A percentile compares a stretch with the other conserved stretches of the same genome.
Evolutionary conservation across 805 yeast species (phyloP).

Genomic region (Hanseniaspora lachancei): DNA sequence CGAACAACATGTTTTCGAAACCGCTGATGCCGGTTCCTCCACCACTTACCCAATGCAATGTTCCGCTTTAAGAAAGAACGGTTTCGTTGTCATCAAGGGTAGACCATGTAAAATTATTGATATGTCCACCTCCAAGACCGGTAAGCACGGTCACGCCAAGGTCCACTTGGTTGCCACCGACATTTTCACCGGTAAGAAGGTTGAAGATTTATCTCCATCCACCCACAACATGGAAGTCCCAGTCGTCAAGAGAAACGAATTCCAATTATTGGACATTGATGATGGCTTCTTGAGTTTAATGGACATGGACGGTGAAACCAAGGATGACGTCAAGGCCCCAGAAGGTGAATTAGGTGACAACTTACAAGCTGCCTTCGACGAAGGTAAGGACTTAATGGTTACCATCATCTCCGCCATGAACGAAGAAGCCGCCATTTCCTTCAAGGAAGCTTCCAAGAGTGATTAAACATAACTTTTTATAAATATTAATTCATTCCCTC

Average conservation of each 20-base stretch:
- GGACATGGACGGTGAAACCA: conserved; percentile 96
- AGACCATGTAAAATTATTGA: conserved; percentile 99
- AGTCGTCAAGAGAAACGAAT: conserved; percentile 90
- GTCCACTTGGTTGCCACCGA: conserved; percentile 98
- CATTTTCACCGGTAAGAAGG: conserved; percentile 97
- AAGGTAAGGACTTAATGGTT: conserved; percentile 93
- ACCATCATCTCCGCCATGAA: conserved; percentile 97
- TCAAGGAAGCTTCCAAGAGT: conserved; percentile 92
- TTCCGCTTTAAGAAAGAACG: conserved; percentile 99
- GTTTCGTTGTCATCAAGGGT: conserved; percentile 95
- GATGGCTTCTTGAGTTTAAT: conserved; percentile 95
- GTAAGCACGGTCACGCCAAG: conserved; percentile 99
- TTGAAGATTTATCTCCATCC: conserved; percentile 99
- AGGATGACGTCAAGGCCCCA: conserved; percentile 97
- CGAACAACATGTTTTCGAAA: conserved; percentile 80
- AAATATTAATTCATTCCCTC: background rate
- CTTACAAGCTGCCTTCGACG: conserved; percentile 86
- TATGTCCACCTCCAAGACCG: conserved; percentile 99
- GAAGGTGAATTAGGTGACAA: conserved; percentile 95
- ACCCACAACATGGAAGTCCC: conserved; percentile 99
- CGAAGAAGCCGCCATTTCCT: conserved; percentile 97
- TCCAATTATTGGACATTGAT: conserved; percentile 92
- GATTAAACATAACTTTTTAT: conserved; percentile 19
- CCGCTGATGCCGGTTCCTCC: conserved; percentile 99
- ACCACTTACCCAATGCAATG: conserved; percentile 97